These are phyloP conservation scores for Pogostemon cablin DNA, from an alignment of 257 asterid genomes.

Conservation along the genomic window DNA sequence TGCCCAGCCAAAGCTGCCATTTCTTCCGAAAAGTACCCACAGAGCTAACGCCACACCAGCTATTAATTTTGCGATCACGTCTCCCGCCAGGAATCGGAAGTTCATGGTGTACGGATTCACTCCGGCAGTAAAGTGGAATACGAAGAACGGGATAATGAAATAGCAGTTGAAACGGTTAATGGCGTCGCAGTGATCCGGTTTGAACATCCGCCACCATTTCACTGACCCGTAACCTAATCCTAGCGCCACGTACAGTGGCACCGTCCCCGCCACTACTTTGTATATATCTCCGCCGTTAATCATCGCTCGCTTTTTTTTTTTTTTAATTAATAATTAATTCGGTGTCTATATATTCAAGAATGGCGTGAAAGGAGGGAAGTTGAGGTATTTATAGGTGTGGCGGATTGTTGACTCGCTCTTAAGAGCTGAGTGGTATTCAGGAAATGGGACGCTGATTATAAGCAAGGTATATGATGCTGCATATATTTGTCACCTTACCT, in stretches of 20 bases:
- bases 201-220: conserved; percentile 69
- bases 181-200: conserved; percentile 71
- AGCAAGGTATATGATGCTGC: too few species aligned
- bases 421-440: too few species aligned
- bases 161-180: conserved; percentile 70
- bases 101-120: conserved; percentile 72
- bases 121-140: conserved; percentile 57
- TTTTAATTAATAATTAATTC: too few species aligned
- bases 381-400: too few species aligned
- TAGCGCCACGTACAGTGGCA: conserved; percentile 56
- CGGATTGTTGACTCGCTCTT: too few species aligned
- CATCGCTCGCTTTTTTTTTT: too few species aligned
- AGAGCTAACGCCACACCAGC: conserved; percentile 35
- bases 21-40: conserved; percentile 53
- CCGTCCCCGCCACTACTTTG: too few species aligned
- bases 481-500: too few species aligned
- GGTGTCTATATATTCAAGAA: too few species aligned
- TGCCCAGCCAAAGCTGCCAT: conserved; percentile 56
- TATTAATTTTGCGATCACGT: conserved; percentile 55
- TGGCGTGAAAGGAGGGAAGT: too few species aligned
- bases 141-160: conserved; percentile 73
- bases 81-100: conserved; percentile 57
- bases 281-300: too few species aligned
- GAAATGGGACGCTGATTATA: too few species aligned
- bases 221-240: conserved; percentile 66